Percentiles rank a stretch among this genome's conserved stretches.
Evolutionary conservation across 306 rosid genomes (phyloP).

Genomic region (Trichosanthes cucumerina): DNA sequence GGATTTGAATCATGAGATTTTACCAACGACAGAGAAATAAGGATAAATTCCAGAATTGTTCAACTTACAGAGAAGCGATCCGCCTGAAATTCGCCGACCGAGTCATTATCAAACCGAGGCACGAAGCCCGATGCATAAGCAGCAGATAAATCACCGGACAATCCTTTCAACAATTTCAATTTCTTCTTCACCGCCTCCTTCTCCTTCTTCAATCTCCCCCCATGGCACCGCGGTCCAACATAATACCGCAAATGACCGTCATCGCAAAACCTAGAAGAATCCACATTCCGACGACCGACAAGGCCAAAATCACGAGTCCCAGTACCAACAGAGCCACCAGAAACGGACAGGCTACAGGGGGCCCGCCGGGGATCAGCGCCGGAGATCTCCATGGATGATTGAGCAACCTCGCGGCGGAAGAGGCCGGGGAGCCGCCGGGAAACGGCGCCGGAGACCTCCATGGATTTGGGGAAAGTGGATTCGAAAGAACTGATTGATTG

Average conservation of each 20-base stretch:
- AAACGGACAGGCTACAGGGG: neutral
- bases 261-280: constrained; percentile 43
- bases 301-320: neutral
- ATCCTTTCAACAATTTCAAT: constrained; percentile 44
- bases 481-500: neutral
- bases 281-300: constrained; percentile 1
- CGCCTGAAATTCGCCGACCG: constrained; percentile 25
- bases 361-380: neutral
- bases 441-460: constrained; percentile 66
- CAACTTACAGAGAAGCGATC: constrained; percentile 36
- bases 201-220: constrained; percentile 16
- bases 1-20: neutral
- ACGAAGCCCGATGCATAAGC: constrained; percentile 29
- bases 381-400: neutral
- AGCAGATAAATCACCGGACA: constrained; percentile 22
- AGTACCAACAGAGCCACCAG: constrained; percentile 8
- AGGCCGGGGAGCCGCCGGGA: constrained; percentile 24
- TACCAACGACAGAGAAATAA: neutral
- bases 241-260: constrained; percentile 38
- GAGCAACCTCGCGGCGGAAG: neutral
- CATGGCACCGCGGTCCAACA: constrained; percentile 22
- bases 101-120: constrained; percentile 20
- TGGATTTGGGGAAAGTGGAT: neutral
- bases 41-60: neutral
- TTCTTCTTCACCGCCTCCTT: constrained; percentile 43